A percentile compares a stretch with the other conserved stretches of the same genome.
phyloP scores from a whole-genome alignment of 768 basidiomycete genomes.

The Neoboletus magnificus region DNA sequence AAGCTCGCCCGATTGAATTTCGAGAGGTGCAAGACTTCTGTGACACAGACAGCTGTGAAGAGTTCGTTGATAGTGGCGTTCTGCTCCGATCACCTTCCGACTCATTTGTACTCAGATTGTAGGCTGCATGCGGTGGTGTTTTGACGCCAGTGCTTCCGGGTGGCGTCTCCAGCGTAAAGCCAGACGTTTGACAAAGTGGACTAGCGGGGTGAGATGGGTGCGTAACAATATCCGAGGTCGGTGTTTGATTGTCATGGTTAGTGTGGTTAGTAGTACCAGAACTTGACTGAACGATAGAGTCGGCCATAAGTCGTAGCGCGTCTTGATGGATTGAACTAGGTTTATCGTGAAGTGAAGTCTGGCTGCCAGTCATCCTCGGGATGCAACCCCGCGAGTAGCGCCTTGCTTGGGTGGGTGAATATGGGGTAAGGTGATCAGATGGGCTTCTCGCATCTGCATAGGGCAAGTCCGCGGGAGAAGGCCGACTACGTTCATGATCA shows the following conservation, averaged over 20 bases:
- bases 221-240: not conserved
- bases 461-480: conserved; percentile 13
- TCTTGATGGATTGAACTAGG: conserved; percentile 3
- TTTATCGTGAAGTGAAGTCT: conserved; percentile 17
- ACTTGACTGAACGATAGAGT: conserved; percentile 1
- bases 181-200: not conserved
- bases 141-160: not conserved
- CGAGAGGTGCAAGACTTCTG: conserved; percentile 12
- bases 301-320: not conserved
- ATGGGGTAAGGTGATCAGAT: conserved; percentile 21
- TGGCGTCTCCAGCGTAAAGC: not conserved
- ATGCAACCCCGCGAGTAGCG: conserved; percentile 7
- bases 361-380: conserved; percentile 8
- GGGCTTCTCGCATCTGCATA: conserved; percentile 12
- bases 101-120: not conserved
- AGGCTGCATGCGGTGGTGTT: not conserved
- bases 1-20: conserved; percentile 20
- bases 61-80: conserved; percentile 11
- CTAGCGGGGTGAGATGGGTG: not conserved
- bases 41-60: conserved; percentile 15
- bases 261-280: not conserved
- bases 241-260: not conserved
- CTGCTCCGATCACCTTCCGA: conserved; percentile 2
- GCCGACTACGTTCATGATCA: not conserved
- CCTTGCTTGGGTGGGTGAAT: conserved; percentile 11